Evolutionary conservation across 176 grass and related monocot species (phyloP).

Genomic region (Cenchrus fungigraminus): DNA sequence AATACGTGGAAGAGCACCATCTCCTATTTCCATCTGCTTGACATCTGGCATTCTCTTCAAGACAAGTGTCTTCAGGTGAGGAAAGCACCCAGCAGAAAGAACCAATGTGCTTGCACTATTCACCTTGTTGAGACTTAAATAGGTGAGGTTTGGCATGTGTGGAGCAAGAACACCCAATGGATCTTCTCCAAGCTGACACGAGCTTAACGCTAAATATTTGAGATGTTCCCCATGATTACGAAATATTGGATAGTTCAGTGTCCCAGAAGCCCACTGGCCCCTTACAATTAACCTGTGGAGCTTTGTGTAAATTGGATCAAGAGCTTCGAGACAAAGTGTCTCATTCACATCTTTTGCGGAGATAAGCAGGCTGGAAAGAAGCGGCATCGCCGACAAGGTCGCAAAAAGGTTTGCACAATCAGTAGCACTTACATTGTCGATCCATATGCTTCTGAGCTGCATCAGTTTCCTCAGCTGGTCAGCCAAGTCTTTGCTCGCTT

Average conservation of each 20-base stretch:
- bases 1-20: conserved; percentile 24
- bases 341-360: conserved; percentile 27
- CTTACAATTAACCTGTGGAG: conserved; percentile 24
- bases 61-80: neutral
- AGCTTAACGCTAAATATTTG: neutral
- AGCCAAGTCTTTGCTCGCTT: conserved; percentile 28
- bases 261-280: conserved; percentile 1
- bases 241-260: conserved; percentile 28
- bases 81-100: conserved; percentile 36
- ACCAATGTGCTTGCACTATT: conserved; percentile 19
- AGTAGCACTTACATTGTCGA: conserved; percentile 21
- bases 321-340: neutral
- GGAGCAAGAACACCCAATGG: neutral
- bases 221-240: neutral
- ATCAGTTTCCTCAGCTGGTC: conserved; percentile 46
- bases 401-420: conserved; percentile 31
- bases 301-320: neutral
- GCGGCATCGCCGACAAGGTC: neutral
- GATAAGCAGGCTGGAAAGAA: conserved; percentile 44
- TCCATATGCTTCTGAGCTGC: conserved; percentile 33
- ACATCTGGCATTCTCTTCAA: conserved; percentile 26
- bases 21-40: conserved; percentile 26
- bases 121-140: conserved; percentile 7
- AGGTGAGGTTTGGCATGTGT: conserved; percentile 10
- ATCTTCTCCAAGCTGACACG: conserved; percentile 28